Evolutionary conservation across 257 asterid genomes (phyloP), one percentile per base, ranked within the genome.

Genomic region (Fraxinus quadrangulata): DNA sequence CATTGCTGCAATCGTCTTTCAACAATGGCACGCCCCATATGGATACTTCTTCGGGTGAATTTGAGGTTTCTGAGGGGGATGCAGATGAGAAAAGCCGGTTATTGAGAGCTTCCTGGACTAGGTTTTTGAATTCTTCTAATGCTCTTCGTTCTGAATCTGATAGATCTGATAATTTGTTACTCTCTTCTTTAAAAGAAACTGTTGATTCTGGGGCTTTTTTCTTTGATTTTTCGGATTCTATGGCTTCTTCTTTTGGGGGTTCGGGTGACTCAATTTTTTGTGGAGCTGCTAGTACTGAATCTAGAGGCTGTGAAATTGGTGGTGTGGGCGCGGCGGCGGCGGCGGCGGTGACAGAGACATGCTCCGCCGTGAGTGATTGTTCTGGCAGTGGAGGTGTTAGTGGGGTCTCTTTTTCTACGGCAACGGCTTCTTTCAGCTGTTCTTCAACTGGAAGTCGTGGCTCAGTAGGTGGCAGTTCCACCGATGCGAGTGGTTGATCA

Each of bases 401-500:
- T 71, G 96, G 94, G 4, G 76, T 73, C 61, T 86, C 91, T 45
- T 75, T 89, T 51, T 88, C 88, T 13, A 88, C 84, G 5, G 90
- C 75, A 14, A 86, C 87, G 24, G 82, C 76, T 37, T 87, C 83
- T 70, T 81, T 82, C 5, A 85, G 81, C 23, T 78, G 80, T 16
- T 82, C 87, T 67, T 79, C 81, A 11, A 61, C 79, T 28, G 82
- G 42, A 3, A 70, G 72, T 66, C 79, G 77, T 7, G 81, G 82
- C 4, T 68, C 79, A 17, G 85, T 42, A 7, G 75, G 67, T 21
- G 80, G 77, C 24, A 47, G 59, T 1, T 75, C 82, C 37, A 87
- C 86, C 2, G 92, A 84, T 7, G 96, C 97, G 51, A 89, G 88
- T 40, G 87, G 96, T 72, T 92, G 90, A 14, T 84, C 63, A n/a